Percentiles rank a stretch among this genome's conserved stretches.
These are phyloP conservation scores for Neofusicoccum umdonicola DNA, from an alignment of 2,329 filamentous ascomycete genomes.

Conservation along the genomic window DNA sequence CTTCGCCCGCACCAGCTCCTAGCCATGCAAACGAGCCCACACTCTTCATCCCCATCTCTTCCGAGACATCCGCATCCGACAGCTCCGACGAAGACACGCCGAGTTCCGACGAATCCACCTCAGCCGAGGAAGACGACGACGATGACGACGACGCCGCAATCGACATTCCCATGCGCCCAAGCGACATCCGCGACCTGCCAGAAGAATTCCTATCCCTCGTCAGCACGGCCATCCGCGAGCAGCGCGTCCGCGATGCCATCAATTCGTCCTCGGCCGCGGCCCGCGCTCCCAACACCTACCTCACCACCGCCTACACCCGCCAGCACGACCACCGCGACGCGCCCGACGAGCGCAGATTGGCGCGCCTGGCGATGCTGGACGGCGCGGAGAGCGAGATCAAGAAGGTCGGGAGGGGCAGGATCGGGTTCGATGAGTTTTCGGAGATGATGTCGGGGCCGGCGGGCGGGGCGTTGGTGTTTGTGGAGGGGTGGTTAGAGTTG, in stretches of 20 bases:
- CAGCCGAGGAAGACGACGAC: slow-evolving; percentile 7
- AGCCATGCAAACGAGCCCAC: slow-evolving; percentile 10
- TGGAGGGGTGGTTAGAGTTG: slow-evolving; percentile 17
- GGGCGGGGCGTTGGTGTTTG: slow-evolving; percentile 1
- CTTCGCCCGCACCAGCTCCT: slow-evolving; percentile 1
- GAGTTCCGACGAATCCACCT: background rate
- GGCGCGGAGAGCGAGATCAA: slow-evolving; percentile 66
- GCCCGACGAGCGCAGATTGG: slow-evolving; percentile 18
- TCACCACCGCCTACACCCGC: background rate
- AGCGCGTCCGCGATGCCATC: slow-evolving; percentile 17
- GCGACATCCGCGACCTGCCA: slow-evolving; percentile 7
- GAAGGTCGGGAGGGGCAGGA: slow-evolving; percentile 74
- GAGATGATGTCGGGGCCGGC: slow-evolving; percentile 24
- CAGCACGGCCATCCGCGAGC: slow-evolving; percentile 32
- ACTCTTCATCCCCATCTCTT: slow-evolving; percentile 7
- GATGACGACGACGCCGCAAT: background rate
- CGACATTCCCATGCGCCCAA: background rate
- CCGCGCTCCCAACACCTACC: slow-evolving; percentile 32
- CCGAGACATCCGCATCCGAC: slow-evolving; percentile 1
- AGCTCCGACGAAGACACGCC: slow-evolving; percentile 1
- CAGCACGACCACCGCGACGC: background rate
- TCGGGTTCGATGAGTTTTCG: slow-evolving; percentile 79
- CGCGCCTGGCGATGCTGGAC: slow-evolving; percentile 54
- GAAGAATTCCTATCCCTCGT: slow-evolving; percentile 12
- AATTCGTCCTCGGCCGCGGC: slow-evolving; percentile 16